Percentiles rank a stretch among this genome's conserved stretches.
Evolutionary conservation across 1,139 yeast species (phyloP).

Genomic region (Saccharomyces hybrid): DNA sequence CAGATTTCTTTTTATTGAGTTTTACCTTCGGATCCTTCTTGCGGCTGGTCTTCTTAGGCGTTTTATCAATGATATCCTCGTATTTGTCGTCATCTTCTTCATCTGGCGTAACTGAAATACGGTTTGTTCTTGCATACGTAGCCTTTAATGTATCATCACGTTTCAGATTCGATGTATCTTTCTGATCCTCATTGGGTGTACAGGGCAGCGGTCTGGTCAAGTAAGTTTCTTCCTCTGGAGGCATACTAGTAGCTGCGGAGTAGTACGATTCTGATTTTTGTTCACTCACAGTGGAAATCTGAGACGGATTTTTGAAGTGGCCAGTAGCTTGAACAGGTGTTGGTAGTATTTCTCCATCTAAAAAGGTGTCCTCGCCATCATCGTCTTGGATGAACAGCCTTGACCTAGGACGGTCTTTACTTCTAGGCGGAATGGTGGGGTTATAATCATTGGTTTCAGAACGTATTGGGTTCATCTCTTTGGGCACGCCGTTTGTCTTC

Average conservation of each 20-base stretch:
- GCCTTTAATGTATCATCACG: neutral
- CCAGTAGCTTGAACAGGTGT: neutral
- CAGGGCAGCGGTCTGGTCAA: conserved; percentile 17
- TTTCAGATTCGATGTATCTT: conserved; percentile 4
- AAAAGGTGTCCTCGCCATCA: conserved; percentile 4
- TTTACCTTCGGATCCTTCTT: conserved; percentile 3
- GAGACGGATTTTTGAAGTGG: neutral
- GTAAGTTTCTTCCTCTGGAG: conserved; percentile 11
- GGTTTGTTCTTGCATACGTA: neutral
- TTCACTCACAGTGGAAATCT: conserved; percentile 13
- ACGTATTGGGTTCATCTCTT: conserved; percentile 15
- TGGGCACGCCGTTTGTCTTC: conserved; percentile 11
- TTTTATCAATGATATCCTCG: conserved; percentile 11
- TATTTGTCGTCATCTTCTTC: conserved; percentile 10
- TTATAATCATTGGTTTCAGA: conserved; percentile 20
- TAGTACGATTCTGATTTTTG: conserved; percentile 17
- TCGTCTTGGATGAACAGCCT: conserved; percentile 21
- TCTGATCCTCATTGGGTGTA: conserved; percentile 9
- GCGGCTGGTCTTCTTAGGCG: conserved; percentile 6
- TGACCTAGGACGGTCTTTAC: conserved; percentile 27
- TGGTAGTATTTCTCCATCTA: neutral
- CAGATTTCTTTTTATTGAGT: conserved; percentile 6
- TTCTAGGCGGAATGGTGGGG: conserved; percentile 31
- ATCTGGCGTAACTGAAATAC: neutral
- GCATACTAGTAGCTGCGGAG: conserved; percentile 15